These are phyloP conservation scores for Amyloporia xantha DNA, from an alignment of 768 basidiomycete species.

Conservation along the genomic window DNA sequence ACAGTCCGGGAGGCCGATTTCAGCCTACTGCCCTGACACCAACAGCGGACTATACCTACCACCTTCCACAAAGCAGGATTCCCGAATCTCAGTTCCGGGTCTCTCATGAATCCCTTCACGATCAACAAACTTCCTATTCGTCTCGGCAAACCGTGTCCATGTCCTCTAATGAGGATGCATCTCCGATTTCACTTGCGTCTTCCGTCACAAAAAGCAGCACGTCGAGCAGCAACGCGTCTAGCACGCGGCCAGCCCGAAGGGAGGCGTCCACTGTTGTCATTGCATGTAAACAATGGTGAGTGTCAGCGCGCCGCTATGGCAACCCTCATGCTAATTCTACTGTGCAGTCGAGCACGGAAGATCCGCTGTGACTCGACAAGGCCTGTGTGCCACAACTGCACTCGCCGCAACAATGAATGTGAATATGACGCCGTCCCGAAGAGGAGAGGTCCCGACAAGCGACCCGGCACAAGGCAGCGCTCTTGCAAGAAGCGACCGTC, in stretches of 20 bases:
- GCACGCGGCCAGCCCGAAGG: constrained; percentile 17
- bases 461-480: constrained; percentile 74
- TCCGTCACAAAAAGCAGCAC: constrained; percentile 12
- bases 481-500: constrained; percentile 76
- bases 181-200: constrained; percentile 13
- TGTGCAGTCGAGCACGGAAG: constrained; percentile 61
- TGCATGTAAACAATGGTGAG: constrained; percentile 79
- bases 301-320: background rate
- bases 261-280: constrained; percentile 59
- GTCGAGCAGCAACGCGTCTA: too few relatives aligned
- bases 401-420: constrained; percentile 46
- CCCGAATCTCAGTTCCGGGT: constrained; percentile 19
- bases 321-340: background rate
- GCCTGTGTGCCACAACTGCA: constrained; percentile 70
- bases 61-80: constrained; percentile 22
- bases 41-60: constrained; percentile 20
- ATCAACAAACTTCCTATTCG: constrained; percentile 12
- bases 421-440: constrained; percentile 66
- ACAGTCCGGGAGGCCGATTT: constrained; percentile 13
- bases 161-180: constrained; percentile 13
- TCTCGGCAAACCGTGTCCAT: constrained; percentile 17
- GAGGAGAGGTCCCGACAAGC: constrained; percentile 74
- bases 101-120: constrained; percentile 19
- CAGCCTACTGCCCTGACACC: constrained; percentile 18
- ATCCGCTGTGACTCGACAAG: constrained; percentile 80